Conservation (phyloP, 1,284 basidiomycete genomes). For the Sporisorium graminicola region DNA sequence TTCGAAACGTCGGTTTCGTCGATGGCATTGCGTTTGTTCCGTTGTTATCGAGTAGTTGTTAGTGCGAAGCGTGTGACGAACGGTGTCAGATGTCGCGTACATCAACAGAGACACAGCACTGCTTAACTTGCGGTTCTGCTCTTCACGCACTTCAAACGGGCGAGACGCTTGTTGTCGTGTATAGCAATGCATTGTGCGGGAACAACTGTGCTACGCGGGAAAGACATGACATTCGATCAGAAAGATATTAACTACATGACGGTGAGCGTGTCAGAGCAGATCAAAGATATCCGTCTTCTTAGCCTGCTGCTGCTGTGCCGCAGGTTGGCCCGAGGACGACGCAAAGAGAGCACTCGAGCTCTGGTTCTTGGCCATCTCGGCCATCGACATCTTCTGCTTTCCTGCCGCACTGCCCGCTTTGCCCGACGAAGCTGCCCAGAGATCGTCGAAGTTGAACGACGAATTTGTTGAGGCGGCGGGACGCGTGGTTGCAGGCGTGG, state of each 20-base stretch:
- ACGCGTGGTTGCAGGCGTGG: constrained; percentile 11
- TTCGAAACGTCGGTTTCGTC: not conserved
- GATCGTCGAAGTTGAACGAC: constrained; percentile 80
- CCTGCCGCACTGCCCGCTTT: constrained; percentile 32
- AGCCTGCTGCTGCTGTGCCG: constrained; percentile 22
- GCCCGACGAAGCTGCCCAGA: constrained; percentile 88
- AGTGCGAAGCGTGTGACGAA: too few relatives aligned
- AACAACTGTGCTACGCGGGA: too few relatives aligned
- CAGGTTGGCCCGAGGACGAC: constrained; percentile 17
- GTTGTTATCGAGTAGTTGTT: not conserved
- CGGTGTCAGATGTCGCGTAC: not conserved
- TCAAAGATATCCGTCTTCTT: constrained; percentile 63
- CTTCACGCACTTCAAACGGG: not conserved
- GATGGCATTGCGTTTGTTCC: not conserved
- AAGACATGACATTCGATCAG: not conserved
- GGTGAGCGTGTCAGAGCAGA: constrained; percentile 46
- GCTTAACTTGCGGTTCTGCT: not conserved
- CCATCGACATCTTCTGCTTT: constrained; percentile 68
- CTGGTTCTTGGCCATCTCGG: constrained; percentile 69
- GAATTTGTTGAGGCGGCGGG: constrained; percentile 39
- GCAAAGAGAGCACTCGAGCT: constrained; percentile 53
- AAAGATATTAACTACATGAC: not conserved
- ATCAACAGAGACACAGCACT: not conserved
- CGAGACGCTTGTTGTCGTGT: not conserved
- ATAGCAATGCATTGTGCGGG: constrained; percentile 6